Evolutionary conservation across 2,329 filamentous ascomycete species (phyloP).

Genomic region (Leptosphaerulina australis): DNA sequence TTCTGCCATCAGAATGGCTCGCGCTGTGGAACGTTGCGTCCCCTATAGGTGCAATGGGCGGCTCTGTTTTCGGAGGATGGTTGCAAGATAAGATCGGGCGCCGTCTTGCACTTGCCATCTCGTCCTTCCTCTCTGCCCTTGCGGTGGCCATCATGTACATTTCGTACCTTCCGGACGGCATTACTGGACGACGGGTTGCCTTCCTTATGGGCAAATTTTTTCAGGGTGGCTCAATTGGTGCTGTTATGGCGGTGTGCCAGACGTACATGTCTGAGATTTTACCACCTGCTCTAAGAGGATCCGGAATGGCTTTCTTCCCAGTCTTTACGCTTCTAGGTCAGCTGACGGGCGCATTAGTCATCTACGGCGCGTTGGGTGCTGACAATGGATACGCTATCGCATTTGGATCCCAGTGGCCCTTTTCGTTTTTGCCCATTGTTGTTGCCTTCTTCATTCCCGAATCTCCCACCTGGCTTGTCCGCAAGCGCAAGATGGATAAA

Average conservation of each 20-base stretch:
- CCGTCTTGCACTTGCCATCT: conserved; percentile 28
- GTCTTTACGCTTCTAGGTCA: conserved; percentile 58
- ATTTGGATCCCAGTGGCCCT: conserved; percentile 56
- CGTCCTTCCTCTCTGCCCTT: conserved; percentile 35
- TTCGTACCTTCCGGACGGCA: conserved; percentile 33
- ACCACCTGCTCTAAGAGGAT: conserved; percentile 54
- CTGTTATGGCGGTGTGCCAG: conserved; percentile 48
- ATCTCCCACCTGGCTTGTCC: conserved; percentile 57
- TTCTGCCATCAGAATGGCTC: conserved; percentile 38
- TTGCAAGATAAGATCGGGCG: conserved; percentile 37
- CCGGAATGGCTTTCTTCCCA: conserved; percentile 57
- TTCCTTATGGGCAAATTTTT: conserved; percentile 57
- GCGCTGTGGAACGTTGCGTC: conserved; percentile 37
- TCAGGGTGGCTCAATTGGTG: conserved; percentile 55
- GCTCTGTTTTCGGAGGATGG: conserved; percentile 36
- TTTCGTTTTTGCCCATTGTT: conserved; percentile 52
- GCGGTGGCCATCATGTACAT: conserved; percentile 40
- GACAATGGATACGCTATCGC: conserved; percentile 49
- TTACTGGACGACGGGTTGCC: conserved; percentile 31
- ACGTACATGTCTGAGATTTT: conserved; percentile 61
- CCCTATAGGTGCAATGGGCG: conserved; percentile 37
- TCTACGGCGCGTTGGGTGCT: conserved; percentile 45
- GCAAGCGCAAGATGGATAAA: conserved; percentile 49
- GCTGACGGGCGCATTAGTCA: conserved; percentile 51
- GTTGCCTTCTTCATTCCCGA: conserved; percentile 58